Evolutionary conservation across 208 protist species (phyloP).

Genomic region (Acanthamoeba sp.): DNA sequence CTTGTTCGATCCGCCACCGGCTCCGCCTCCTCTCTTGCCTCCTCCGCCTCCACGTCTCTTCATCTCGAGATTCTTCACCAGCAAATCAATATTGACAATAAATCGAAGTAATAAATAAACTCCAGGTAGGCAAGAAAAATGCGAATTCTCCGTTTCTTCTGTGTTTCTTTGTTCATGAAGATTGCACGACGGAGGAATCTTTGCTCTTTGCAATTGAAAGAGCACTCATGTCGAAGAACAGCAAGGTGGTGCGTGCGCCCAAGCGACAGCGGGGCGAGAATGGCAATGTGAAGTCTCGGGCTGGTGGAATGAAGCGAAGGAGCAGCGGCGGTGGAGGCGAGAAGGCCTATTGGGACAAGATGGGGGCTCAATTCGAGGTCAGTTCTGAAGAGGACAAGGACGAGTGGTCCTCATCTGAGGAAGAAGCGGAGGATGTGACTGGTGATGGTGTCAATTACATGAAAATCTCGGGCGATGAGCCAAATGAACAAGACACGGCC

Average conservation of each 20-base stretch:
- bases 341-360: background rate
- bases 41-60: background rate
- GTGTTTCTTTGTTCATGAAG: conserved; percentile 13
- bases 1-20: conserved; percentile 4
- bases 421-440: background rate
- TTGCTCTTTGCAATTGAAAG: background rate
- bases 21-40: background rate
- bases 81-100: background rate
- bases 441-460: background rate
- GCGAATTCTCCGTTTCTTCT: conserved; percentile 17
- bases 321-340: background rate
- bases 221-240: background rate
- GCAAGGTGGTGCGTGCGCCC: background rate
- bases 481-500: background rate
- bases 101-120: background rate
- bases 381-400: conserved; percentile 44
- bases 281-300: background rate
- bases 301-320: background rate
- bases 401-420: background rate
- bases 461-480: background rate
- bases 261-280: background rate
- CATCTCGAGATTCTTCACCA: background rate
- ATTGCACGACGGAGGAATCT: background rate
- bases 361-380: background rate
- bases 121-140: background rate